phyloP scores from a whole-genome alignment of 495 filamentous ascomycete species.

The Aspergillus panamensis region DNA sequence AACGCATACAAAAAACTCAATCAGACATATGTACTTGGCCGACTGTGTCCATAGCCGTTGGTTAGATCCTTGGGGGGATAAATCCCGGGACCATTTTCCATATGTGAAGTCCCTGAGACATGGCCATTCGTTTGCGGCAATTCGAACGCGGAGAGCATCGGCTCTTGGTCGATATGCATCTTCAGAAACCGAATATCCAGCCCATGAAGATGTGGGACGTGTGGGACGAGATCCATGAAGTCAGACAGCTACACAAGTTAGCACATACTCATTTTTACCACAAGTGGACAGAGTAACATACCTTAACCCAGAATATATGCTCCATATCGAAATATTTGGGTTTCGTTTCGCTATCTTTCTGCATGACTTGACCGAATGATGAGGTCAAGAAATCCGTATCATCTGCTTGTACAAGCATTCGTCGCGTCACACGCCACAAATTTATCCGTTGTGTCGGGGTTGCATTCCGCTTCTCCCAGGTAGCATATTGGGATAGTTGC shows the following conservation, averaged over 20 bases:
- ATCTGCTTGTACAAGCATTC: constrained; percentile 47
- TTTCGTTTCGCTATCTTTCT: constrained; percentile 44
- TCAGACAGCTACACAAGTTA: constrained; percentile 58
- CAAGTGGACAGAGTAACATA: constrained; percentile 29
- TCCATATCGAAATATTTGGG: constrained; percentile 54
- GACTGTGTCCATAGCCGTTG: constrained; percentile 41
- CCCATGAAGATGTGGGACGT: constrained; percentile 64
- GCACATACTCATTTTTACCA: neutral
- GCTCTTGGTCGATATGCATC: constrained; percentile 48
- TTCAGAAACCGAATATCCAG: constrained; percentile 51
- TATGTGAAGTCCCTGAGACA: constrained; percentile 19
- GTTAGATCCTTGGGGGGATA: constrained; percentile 31
- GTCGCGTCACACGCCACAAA: constrained; percentile 52
- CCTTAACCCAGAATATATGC: constrained; percentile 75
- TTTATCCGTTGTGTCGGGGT: constrained; percentile 47
- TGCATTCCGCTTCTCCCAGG: constrained; percentile 58
- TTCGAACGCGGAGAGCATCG: constrained; percentile 17
- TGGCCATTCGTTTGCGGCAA: constrained; percentile 37
- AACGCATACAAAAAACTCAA: constrained; percentile 26
- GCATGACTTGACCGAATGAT: constrained; percentile 43
- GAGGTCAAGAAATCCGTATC: constrained; percentile 35
- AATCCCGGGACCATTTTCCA: constrained; percentile 21
- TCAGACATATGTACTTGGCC: constrained; percentile 49
- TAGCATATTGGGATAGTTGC: constrained; percentile 66
- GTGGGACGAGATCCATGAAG: constrained; percentile 68